Evolutionary conservation across 768 basidiomycete genomes (phyloP).

Genomic region (Gelatoporia subvermispora): DNA sequence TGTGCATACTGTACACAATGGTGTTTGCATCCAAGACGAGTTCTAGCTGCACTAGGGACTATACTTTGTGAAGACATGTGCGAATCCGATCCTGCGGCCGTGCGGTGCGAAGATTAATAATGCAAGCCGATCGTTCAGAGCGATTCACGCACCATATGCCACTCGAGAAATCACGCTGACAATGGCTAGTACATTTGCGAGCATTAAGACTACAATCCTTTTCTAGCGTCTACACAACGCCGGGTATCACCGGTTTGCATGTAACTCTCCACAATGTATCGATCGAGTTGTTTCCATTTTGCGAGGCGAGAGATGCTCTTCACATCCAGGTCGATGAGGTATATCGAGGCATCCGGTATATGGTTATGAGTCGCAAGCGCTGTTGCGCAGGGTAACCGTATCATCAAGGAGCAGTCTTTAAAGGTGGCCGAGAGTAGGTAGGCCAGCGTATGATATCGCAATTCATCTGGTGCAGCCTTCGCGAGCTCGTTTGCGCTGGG

Average conservation of each 20-base stretch:
- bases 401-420: slow-evolving; percentile 89
- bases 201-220: too few species aligned
- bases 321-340: slow-evolving; percentile 82
- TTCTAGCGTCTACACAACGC: slow-evolving; percentile 4
- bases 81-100: too few species aligned
- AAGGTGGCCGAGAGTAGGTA: slow-evolving; percentile 89
- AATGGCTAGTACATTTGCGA: too few species aligned
- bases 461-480: slow-evolving; percentile 20
- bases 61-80: too few species aligned
- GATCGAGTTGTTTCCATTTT: slow-evolving; percentile 74
- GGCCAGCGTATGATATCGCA: slow-evolving; percentile 64
- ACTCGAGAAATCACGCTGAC: too few species aligned
- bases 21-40: too few species aligned
- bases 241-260: slow-evolving; percentile 1
- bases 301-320: slow-evolving; percentile 63
- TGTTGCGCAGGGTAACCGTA: slow-evolving; percentile 25
- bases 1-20: too few species aligned
- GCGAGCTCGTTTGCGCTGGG: slow-evolving; percentile 31
- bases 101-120: too few species aligned
- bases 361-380: slow-evolving; percentile 20
- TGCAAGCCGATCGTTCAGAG: too few species aligned
- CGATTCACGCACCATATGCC: too few species aligned
- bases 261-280: slow-evolving; percentile 53
- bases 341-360: slow-evolving; percentile 34
- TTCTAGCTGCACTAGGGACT: too few species aligned